These are phyloP conservation scores for Boletus vinaceobasis DNA, from an alignment of 768 basidiomycete species.

Conservation along the genomic window DNA sequence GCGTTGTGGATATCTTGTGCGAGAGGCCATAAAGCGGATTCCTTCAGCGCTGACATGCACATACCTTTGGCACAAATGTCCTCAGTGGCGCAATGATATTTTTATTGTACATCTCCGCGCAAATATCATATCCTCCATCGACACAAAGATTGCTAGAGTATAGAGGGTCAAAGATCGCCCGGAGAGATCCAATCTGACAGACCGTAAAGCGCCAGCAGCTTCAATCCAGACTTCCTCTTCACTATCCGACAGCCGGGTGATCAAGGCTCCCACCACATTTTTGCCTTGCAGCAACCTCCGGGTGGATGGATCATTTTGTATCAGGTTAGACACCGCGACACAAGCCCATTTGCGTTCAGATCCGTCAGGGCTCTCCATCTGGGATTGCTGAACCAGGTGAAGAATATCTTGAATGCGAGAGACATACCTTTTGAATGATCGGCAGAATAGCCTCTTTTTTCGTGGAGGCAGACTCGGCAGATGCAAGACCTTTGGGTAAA, in stretches of 20 bases:
- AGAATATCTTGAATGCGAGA: background rate
- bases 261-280: constrained; percentile 83
- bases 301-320: constrained; percentile 93
- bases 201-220: constrained; percentile 86
- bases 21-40: background rate
- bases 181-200: constrained; percentile 18
- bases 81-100: constrained; percentile 77
- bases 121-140: constrained; percentile 93
- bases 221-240: constrained; percentile 92
- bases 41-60: background rate
- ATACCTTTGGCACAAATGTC: constrained; percentile 76
- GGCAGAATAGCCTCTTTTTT: constrained; percentile 81
- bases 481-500: constrained; percentile 75
- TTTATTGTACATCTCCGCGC: constrained; percentile 97
- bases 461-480: constrained; percentile 67
- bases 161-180: constrained; percentile 5
- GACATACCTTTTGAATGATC: constrained; percentile 80
- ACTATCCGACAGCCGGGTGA: constrained; percentile 81
- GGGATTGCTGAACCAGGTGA: constrained; percentile 1
- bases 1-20: constrained; percentile 65
- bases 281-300: constrained; percentile 85
- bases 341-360: constrained; percentile 93
- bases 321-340: constrained; percentile 92
- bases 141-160: constrained; percentile 82
- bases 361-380: constrained; percentile 77